A percentile compares a stretch with the other conserved stretches of the same genome.
Evolutionary conservation across 352 stramenopile genomes (phyloP).

Genomic region (Aphanomyces invadans): DNA sequence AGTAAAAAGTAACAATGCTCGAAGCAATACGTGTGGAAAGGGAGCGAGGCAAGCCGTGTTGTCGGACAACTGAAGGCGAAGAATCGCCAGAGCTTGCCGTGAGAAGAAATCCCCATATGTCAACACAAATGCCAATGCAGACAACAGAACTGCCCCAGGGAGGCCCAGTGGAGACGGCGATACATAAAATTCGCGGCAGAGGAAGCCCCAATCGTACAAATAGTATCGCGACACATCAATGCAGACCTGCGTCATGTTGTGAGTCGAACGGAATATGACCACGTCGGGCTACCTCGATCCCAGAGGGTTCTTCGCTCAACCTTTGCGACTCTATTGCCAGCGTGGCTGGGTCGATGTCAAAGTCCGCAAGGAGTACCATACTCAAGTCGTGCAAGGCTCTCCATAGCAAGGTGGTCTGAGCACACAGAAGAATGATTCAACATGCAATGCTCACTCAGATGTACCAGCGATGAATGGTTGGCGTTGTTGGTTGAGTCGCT

Average conservation of each 20-base stretch:
- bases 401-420: neutral
- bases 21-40: neutral
- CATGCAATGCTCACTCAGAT: neutral
- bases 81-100: conserved; percentile 4
- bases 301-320: neutral
- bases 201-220: conserved; percentile 62
- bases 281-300: neutral
- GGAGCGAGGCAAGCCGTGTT: neutral
- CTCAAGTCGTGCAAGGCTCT: conserved; percentile 59
- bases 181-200: conserved; percentile 38
- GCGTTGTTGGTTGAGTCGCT: conserved; percentile 27
- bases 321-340: conserved; percentile 27
- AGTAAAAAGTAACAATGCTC: neutral
- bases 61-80: neutral
- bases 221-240: conserved; percentile 48
- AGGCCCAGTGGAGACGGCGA: neutral
- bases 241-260: conserved; percentile 29
- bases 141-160: neutral
- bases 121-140: conserved; percentile 2
- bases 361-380: conserved; percentile 49
- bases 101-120: conserved; percentile 8
- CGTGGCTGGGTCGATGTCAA: conserved; percentile 39
- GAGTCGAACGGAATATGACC: conserved; percentile 25
- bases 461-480: neutral
- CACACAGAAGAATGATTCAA: neutral